Evolutionary conservation across 176 grass and related monocot genomes (phyloP).

Genomic region (Tuctoria greenei): DNA sequence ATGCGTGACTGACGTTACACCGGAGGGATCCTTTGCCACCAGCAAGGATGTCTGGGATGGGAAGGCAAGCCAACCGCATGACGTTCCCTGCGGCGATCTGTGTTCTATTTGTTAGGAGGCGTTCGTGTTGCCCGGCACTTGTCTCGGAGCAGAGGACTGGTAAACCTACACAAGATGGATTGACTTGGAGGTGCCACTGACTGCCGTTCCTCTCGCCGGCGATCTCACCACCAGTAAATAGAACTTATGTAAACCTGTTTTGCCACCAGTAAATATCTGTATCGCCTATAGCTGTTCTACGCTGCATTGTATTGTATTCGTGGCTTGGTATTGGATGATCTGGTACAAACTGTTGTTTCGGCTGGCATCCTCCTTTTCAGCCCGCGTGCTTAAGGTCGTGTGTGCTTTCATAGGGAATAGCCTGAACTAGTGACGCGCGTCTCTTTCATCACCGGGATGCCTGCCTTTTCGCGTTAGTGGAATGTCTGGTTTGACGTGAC

Average conservation of each 20-base stretch:
- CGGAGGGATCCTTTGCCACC: slow-evolving; percentile 23
- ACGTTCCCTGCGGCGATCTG: slow-evolving; percentile 15
- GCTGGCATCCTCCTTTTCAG: neutral
- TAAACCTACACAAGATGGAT: neutral
- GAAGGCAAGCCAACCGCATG: slow-evolving; percentile 1
- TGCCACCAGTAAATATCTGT: neutral
- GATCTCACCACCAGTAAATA: slow-evolving; percentile 40
- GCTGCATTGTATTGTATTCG: neutral
- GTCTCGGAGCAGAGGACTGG: slow-evolving; percentile 23
- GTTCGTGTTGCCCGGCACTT: neutral
- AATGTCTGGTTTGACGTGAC: slow-evolving; percentile 10
- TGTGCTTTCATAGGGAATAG: neutral
- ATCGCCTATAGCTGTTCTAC: neutral
- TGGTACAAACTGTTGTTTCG: slow-evolving; percentile 25
- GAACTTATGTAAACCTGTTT: slow-evolving; percentile 30
- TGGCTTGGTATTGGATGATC: slow-evolving; percentile 7
- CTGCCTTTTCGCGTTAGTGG: neutral
- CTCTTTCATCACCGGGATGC: slow-evolving; percentile 8
- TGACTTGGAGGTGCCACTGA: neutral
- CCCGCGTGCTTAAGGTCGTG: neutral
- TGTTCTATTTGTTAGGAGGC: slow-evolving; percentile 34
- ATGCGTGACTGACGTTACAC: slow-evolving; percentile 22
- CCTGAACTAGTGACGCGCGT: neutral
- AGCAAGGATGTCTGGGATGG: slow-evolving; percentile 26
- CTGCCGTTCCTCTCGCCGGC: neutral